Evolutionary conservation across 2,329 filamentous ascomycete genomes (phyloP).

Genomic region (Colletotrichum falcatum): DNA sequence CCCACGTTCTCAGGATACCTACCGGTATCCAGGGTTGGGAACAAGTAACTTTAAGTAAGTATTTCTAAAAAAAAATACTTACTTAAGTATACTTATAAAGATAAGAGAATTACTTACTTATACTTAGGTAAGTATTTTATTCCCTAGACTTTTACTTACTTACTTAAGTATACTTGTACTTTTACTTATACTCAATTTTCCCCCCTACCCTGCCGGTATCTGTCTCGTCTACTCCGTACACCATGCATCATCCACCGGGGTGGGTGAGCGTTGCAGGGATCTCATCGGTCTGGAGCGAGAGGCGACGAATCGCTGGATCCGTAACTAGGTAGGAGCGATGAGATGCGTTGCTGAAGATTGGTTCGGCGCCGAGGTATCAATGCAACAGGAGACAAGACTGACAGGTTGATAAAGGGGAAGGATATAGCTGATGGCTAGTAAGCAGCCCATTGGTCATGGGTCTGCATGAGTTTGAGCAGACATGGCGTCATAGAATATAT

Average conservation of each 20-base stretch:
- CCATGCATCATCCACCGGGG: conserved; percentile 20
- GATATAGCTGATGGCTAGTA: conserved; percentile 1
- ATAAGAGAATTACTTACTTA: too few relatives aligned
- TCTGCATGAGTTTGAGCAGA: conserved; percentile 16
- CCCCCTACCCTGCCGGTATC: too few relatives aligned
- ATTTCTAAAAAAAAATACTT: too few relatives aligned
- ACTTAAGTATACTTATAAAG: too few relatives aligned
- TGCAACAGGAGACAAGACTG: conserved; percentile 13
- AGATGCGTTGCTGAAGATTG: conserved; percentile 16
- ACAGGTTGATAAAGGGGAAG: conserved; percentile 16
- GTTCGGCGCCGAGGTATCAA: conserved; percentile 20
- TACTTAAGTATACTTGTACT: too few relatives aligned
- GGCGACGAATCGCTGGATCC: conserved; percentile 7
- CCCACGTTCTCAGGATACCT: conserved; percentile 16
- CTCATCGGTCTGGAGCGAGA: neutral
- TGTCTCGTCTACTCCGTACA: conserved; percentile 11
- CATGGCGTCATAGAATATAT: conserved; percentile 15
- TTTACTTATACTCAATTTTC: too few relatives aligned
- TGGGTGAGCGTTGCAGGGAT: conserved; percentile 30
- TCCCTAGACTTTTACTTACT: too few relatives aligned
- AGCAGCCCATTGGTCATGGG: neutral
- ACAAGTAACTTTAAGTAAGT: too few relatives aligned
- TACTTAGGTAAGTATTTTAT: too few relatives aligned
- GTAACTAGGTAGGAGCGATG: neutral
- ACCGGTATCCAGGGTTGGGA: too few relatives aligned